Evolutionary conservation across 169 alveolate species (phyloP).

Genomic region (Plasmodium adleri): DNA sequence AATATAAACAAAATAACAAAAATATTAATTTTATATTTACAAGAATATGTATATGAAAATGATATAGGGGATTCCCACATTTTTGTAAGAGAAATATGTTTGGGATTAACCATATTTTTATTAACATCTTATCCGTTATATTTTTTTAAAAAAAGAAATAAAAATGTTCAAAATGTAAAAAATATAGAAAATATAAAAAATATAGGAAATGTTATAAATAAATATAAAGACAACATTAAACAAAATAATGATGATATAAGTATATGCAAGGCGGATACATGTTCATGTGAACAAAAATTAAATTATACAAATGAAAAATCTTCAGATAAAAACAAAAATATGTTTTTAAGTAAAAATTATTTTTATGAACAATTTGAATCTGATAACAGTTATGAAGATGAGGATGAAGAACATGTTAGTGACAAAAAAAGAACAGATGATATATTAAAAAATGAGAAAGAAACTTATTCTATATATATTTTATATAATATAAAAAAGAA

Average conservation of each 20-base stretch:
- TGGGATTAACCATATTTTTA: conserved; percentile 41
- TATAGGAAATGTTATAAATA: neutral
- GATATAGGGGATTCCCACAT: conserved; percentile 75
- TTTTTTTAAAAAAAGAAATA: conserved; percentile 35
- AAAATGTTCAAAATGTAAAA: neutral
- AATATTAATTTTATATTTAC: conserved; percentile 47
- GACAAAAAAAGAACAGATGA: neutral
- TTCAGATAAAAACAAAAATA: too few relatives aligned
- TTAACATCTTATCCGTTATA: conserved; percentile 60
- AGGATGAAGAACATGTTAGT: conserved; percentile 7
- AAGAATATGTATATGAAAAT: conserved; percentile 65
- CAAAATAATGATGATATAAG: too few relatives aligned
- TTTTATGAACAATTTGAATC: conserved; percentile 39
- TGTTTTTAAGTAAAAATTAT: conserved; percentile 2
- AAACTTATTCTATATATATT: conserved; percentile 19
- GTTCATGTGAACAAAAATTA: too few relatives aligned
- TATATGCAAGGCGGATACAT: too few relatives aligned
- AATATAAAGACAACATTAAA: too few relatives aligned
- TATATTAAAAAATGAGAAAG: neutral
- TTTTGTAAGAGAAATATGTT: conserved; percentile 57
- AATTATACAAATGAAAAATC: too few relatives aligned
- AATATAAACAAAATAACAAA: conserved; percentile 49
- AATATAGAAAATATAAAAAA: neutral
- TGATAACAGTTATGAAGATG: conserved; percentile 36
- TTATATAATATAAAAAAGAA: conserved; percentile 53